Base-by-base conservation (phyloP, 306 rosid species). In the Arachis hypogaea region DNA sequence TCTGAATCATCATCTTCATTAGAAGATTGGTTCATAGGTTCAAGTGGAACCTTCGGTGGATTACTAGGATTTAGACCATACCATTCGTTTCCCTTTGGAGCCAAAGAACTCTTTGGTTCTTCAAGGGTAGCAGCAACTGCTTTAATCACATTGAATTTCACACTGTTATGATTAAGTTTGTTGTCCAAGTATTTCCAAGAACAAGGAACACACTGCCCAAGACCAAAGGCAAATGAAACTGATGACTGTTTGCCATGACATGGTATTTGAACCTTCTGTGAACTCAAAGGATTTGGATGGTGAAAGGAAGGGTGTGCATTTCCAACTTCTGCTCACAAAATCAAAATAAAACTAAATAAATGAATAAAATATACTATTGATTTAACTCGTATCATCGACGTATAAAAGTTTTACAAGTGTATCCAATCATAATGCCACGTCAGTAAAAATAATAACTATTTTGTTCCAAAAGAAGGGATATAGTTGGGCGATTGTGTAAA, bases 91-190 rank as follows among this genome's bases (percentile, higher is more conserved):
- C 66, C 83, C 71, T 66, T 82, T 50, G 69, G 82, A 66, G 78
- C 71, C 81, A 81, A 69, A 33, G 38, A 2, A 47, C 62, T 63
- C 75, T 75, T 84, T 69, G 78, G 79, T 78, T 76, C 79, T 80
- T 88, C 93, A 79, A 90, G 84, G 57, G 93, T 84, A 50, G 93
- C 89, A 40, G 93, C 91, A 72, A 90, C 86, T 40, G 93, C 93
- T 60, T 79, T 83, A 59, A 86, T 83, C 71, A 66, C 74, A 75
- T 68, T 78, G 45, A 77, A 77, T 69, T 58, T 66, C 38, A 47
- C 63, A 5, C 50, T 81, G 69, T 73, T 68, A 41, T 82, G 56
- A 44, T 60, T 33, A 33, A 33, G 38, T 33, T 33, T 33, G 38
- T 33, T 51, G n/a, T 62, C 81, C 42, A 73, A 67, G 30, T 75